Base-by-base conservation (phyloP, 805 yeast species). In the Pichia occidentalis region DNA sequence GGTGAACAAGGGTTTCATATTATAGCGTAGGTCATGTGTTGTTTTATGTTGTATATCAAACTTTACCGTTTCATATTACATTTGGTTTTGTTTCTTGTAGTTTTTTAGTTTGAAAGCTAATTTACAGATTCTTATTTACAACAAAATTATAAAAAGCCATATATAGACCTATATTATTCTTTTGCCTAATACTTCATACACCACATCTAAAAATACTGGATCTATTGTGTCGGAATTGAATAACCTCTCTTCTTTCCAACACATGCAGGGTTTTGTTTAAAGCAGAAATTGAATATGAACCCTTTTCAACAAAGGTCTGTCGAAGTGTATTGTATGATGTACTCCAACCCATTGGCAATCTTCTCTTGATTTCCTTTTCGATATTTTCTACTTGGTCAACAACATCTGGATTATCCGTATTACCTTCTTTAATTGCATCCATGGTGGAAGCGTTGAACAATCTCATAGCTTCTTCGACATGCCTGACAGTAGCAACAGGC, bases 281-380 rank as follows among this genome's bases (percentile, higher is more conserved):
- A 0, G 95, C 90, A 36, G 75, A 73, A 36, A 76, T 75, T 22
- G 80, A 68, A 49, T 73, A 80, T 40, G 70, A 70, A 28, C 58
- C 59, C 27, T 74, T 71, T 23, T 72, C 80, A 14, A 83, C 85
- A 57, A 88, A 83, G 62, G 90, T 96, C 43, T 81, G 75, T 51
- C 85, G 73, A 40, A 92, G 69, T 4, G 95, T 86, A 47, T 74
- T 76, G 58, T 85, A 85, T 13, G 90, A 79, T 0, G 97, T 87
- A 25, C 95, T 83, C 88, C 95, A 92, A 16, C 98, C 98, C 46
- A 92, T 80, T 12, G 97, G 97, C 47, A 92, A 70, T 59, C 97
- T 77, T 61, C 92, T 78, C 59, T 86, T 78, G 49, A 92, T 71
- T 57, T 86, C 95, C 34, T 73, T 77, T 55, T 88, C 96, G 38